phyloP scores from a whole-genome alignment of 2,329 filamentous ascomycete species.

The Exophiala aquamarina region DNA sequence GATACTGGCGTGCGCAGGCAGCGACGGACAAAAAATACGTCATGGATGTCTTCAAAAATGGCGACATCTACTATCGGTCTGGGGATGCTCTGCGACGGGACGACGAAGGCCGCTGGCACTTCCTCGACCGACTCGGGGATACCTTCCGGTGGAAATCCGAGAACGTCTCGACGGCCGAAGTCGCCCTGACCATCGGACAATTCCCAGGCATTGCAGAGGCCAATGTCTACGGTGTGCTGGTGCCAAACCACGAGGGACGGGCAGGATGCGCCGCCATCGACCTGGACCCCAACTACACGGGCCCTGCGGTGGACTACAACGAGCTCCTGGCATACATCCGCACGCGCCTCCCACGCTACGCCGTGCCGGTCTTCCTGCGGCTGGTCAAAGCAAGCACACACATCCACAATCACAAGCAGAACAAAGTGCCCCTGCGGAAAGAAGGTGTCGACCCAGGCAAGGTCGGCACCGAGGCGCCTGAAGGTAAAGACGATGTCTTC shows the following conservation, averaged over 20 bases:
- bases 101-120: slow-evolving; percentile 69
- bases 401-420: slow-evolving; percentile 78
- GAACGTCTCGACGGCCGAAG: slow-evolving; percentile 80
- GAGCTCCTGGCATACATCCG: slow-evolving; percentile 60
- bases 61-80: slow-evolving; percentile 79
- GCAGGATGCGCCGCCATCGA: slow-evolving; percentile 78
- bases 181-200: slow-evolving; percentile 69
- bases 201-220: slow-evolving; percentile 70
- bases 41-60: slow-evolving; percentile 69
- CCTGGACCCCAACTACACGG: slow-evolving; percentile 45
- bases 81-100: slow-evolving; percentile 80
- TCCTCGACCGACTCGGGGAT: slow-evolving; percentile 66
- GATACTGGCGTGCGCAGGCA: slow-evolving; percentile 73
- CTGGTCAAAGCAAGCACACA: slow-evolving; percentile 59
- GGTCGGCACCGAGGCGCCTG: slow-evolving; percentile 16
- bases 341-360: slow-evolving; percentile 67
- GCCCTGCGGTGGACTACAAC: slow-evolving; percentile 56
- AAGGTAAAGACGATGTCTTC: slow-evolving; percentile 32
- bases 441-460: slow-evolving; percentile 27
- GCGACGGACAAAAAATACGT: slow-evolving; percentile 74
- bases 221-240: slow-evolving; percentile 79
- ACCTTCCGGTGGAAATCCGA: slow-evolving; percentile 67
- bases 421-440: slow-evolving; percentile 64
- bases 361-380: slow-evolving; percentile 72
- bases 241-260: slow-evolving; percentile 79